Conservation (phyloP, 2,329 filamentous ascomycete genomes). For the Penicillium sp. region DNA sequence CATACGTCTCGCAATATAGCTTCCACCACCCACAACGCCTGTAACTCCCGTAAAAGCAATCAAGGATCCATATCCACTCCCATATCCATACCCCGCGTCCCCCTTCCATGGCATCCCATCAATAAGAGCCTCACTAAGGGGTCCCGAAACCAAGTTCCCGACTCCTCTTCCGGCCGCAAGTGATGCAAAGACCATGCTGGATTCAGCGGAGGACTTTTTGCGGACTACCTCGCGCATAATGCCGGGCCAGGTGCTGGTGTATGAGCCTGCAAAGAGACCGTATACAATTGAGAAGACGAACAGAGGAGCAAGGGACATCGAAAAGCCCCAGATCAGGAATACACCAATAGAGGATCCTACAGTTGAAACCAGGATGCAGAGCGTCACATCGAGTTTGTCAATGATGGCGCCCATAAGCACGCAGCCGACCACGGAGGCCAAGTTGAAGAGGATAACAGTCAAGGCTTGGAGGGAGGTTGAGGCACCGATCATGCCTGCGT, state of each 20-base stretch:
- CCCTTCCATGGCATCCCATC: conserved; percentile 16
- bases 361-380: conserved; percentile 37
- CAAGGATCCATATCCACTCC: conserved; percentile 22
- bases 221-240: conserved; percentile 39
- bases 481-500: conserved; percentile 26
- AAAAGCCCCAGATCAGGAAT: conserved; percentile 44
- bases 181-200: conserved; percentile 43
- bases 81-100: conserved; percentile 19
- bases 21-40: conserved; percentile 14
- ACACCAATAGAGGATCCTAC: conserved; percentile 36
- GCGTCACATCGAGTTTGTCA: conserved; percentile 36
- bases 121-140: conserved; percentile 40
- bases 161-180: conserved; percentile 45
- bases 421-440: conserved; percentile 26
- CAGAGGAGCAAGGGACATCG: conserved; percentile 36
- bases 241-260: conserved; percentile 39
- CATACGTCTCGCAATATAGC: not conserved
- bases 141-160: conserved; percentile 45
- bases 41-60: conserved; percentile 25
- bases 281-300: conserved; percentile 38
- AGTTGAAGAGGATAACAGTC: conserved; percentile 29
- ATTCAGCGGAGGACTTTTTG: conserved; percentile 33
- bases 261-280: conserved; percentile 38
- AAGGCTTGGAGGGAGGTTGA: conserved; percentile 22
- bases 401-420: conserved; percentile 32